Evolutionary conservation across 1,139 yeast species (phyloP), one percentile per base, ranked within the genome.

Genomic region (Taphrina confusa): DNA sequence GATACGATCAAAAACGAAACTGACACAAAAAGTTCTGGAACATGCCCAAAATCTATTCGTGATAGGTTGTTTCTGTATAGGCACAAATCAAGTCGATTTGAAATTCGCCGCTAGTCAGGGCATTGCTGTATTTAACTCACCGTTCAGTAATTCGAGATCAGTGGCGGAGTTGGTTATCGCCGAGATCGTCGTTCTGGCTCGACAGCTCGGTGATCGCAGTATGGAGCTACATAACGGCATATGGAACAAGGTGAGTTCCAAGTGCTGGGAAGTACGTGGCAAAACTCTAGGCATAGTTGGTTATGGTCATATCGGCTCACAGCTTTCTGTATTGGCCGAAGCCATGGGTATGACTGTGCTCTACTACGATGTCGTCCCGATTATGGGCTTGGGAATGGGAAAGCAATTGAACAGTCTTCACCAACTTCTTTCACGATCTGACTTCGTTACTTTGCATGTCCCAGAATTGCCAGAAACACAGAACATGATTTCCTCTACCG

Each of bases 231-330:
- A 92, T 78, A 82, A 95, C 58, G 97, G 97, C 66, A 85, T 95
- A 65, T 92, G 99, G 99, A 92, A 94, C 78, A 92, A 92, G 78
- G 97, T 91, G 67, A 80, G 89, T 70, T 80, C 90, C 68, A 90
- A 83, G 75, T 92, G 99, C 78, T 92, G 98, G 98, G 99, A 92
- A 78, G 91, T 94, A 68, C 87, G 99, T 77, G 98, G 99, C 68
- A 92, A 92, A 77, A 92, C 98, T 59, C 80, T 92, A 68, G 99
- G 98, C 66, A 92, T 92, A 70, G 80, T 92, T 34, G 99, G 99
- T 66, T 92, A 94, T 71, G 99, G 99, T 68, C 99, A 92, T 74
- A 94, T 92, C 76, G 99, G 99, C 69, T 79, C 97, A 47, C 99
- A 92, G 77, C 83, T 92, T 72, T 87, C 96, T 5, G 98, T 92